Percentiles rank a stretch among this genome's conserved stretches.
Conservation (phyloP, 192 early-diverging fungal genomes). For the Mortierella claussenii region DNA sequence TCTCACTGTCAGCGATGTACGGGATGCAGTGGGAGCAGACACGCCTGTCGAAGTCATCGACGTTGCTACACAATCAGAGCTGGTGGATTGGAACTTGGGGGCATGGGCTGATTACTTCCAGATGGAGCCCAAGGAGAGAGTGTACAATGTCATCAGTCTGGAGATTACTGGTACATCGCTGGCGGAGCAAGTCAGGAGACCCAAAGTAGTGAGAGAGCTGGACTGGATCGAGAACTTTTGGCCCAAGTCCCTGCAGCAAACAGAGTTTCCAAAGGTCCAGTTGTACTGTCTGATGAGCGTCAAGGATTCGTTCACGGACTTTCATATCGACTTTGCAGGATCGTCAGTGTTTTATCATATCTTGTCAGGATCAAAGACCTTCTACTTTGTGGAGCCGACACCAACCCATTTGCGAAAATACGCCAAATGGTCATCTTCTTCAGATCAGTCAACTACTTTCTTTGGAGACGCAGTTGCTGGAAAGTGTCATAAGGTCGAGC, state of each 20-base stretch:
- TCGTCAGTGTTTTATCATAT: conserved; percentile 88
- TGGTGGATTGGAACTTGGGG: conserved; percentile 81
- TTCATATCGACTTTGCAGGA: conserved; percentile 72
- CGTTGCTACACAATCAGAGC: conserved; percentile 89
- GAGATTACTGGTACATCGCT: conserved; percentile 84
- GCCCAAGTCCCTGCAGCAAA: conserved; percentile 72
- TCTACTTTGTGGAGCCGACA: conserved; percentile 91
- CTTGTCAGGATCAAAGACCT: conserved; percentile 84
- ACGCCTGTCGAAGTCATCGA: conserved; percentile 88
- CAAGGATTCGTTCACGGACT: conserved; percentile 92
- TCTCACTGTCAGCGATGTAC: conserved; percentile 72
- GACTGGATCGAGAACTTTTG: conserved; percentile 92
- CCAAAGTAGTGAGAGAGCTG: conserved; percentile 79
- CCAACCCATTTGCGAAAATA: conserved; percentile 87
- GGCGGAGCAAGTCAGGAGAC: conserved; percentile 73
- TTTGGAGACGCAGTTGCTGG: conserved; percentile 84
- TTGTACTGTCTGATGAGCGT: conserved; percentile 95
- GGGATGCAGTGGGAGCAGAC: conserved; percentile 65
- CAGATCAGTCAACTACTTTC: conserved; percentile 82
- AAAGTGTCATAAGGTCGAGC: conserved; percentile 79
- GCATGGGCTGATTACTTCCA: conserved; percentile 87
- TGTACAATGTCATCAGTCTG: conserved; percentile 90
- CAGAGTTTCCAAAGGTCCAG: conserved; percentile 87
- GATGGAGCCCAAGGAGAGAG: conserved; percentile 67
- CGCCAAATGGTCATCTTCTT: conserved; percentile 89